phyloP scores from a whole-genome alignment of 1,139 yeast genomes.

The Tardiomyces depauwii region DNA sequence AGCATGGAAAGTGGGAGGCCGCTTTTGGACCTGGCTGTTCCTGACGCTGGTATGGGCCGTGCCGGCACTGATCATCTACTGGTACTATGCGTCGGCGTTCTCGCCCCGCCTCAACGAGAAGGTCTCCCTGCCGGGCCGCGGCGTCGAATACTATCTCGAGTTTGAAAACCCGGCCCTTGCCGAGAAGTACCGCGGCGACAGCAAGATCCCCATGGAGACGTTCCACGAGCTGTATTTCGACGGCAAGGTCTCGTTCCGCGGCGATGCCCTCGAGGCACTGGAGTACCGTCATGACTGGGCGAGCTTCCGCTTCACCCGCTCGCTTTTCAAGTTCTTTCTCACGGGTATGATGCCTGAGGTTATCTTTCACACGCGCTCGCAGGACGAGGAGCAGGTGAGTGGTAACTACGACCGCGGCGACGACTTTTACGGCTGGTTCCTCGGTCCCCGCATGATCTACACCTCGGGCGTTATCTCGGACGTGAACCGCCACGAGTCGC shows the following conservation, averaged over 20 bases:
- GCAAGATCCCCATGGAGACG: slow-evolving; percentile 85
- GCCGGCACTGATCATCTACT: slow-evolving; percentile 70
- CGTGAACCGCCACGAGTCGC: slow-evolving; percentile 57
- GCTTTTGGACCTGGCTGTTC: slow-evolving; percentile 42
- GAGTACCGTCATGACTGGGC: slow-evolving; percentile 94
- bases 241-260: slow-evolving; percentile 77
- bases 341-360: slow-evolving; percentile 92
- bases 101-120: slow-evolving; percentile 78
- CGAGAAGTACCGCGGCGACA: slow-evolving; percentile 57
- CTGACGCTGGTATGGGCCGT: slow-evolving; percentile 41
- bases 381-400: slow-evolving; percentile 93
- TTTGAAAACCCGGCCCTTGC: slow-evolving; percentile 70
- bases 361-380: slow-evolving; percentile 81
- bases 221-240: slow-evolving; percentile 83
- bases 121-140: slow-evolving; percentile 63
- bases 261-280: slow-evolving; percentile 73
- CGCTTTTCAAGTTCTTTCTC: slow-evolving; percentile 70
- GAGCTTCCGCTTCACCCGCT: slow-evolving; percentile 62
- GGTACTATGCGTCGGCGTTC: slow-evolving; percentile 68
- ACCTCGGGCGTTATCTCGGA: slow-evolving; percentile 80
- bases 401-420: slow-evolving; percentile 96
- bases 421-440: slow-evolving; percentile 87
- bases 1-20: slow-evolving; percentile 60
- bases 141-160: slow-evolving; percentile 69
- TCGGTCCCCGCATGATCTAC: slow-evolving; percentile 91